Percentiles rank a stretch among this genome's conserved stretches.
Conservation (phyloP, 2,329 filamentous ascomycete genomes). For the Cladosporium phlei region DNA sequence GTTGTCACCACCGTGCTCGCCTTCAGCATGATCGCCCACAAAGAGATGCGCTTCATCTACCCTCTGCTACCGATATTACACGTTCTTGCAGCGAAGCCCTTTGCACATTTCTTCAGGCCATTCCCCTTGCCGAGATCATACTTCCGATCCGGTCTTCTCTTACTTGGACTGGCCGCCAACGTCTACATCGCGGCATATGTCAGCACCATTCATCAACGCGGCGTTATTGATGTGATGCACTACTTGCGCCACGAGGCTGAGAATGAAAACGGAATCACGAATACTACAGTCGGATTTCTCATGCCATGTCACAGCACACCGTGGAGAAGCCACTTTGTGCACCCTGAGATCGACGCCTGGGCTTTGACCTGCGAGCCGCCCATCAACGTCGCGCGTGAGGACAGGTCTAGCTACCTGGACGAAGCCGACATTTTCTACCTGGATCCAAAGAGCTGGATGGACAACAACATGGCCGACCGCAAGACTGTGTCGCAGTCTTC, state of each 20-base stretch:
- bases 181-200: constrained; percentile 67
- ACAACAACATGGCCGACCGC: constrained; percentile 35
- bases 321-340: constrained; percentile 82
- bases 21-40: constrained; percentile 81
- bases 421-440: constrained; percentile 90
- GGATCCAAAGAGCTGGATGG: constrained; percentile 47
- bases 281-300: constrained; percentile 66
- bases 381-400: constrained; percentile 57
- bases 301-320: constrained; percentile 96
- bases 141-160: constrained; percentile 49
- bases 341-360: constrained; percentile 70
- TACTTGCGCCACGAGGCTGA: constrained; percentile 74
- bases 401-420: constrained; percentile 69
- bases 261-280: constrained; percentile 32
- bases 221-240: constrained; percentile 67
- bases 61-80: constrained; percentile 84
- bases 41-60: constrained; percentile 96
- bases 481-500: constrained; percentile 19
- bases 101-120: constrained; percentile 60
- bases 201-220: constrained; percentile 72
- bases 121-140: constrained; percentile 25
- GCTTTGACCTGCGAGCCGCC: constrained; percentile 90
- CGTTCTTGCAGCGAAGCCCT: constrained; percentile 66
- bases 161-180: constrained; percentile 59
- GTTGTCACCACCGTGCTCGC: constrained; percentile 56